Evolutionary conservation across 768 basidiomycete species (phyloP).

Genomic region (Pholiota microspora): DNA sequence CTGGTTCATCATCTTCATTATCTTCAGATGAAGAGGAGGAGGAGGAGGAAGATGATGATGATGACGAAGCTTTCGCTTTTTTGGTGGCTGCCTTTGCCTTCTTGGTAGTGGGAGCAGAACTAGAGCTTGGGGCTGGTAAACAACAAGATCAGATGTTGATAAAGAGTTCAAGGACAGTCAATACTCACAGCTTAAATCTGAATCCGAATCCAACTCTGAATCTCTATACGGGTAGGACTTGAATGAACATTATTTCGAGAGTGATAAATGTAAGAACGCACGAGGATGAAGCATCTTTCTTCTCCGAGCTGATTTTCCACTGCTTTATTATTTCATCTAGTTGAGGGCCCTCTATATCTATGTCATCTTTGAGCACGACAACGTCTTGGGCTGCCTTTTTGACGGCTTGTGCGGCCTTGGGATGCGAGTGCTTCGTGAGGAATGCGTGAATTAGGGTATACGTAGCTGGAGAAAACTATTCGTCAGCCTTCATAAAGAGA

Average conservation of each 20-base stretch:
- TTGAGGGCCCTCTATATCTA: conserved; percentile 44
- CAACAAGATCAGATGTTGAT: conserved; percentile 15
- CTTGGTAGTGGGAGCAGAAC: conserved; percentile 12
- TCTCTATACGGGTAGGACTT: background rate
- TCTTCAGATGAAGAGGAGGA: conserved; percentile 21
- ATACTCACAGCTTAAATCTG: conserved; percentile 21
- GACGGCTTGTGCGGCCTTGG: conserved; percentile 69
- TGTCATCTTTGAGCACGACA: conserved; percentile 57
- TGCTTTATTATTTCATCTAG: conserved; percentile 64
- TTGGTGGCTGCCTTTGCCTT: conserved; percentile 24
- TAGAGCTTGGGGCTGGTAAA: conserved; percentile 14
- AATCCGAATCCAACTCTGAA: conserved; percentile 16
- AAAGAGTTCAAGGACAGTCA: conserved; percentile 24
- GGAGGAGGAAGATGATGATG: conserved; percentile 24
- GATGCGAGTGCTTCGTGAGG: conserved; percentile 60
- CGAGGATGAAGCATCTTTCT: conserved; percentile 17
- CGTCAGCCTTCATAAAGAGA: conserved; percentile 3
- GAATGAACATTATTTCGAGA: background rate
- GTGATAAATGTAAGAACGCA: background rate
- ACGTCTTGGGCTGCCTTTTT: conserved; percentile 69
- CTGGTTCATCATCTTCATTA: background rate
- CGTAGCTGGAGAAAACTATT: conserved; percentile 44
- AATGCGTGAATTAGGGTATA: conserved; percentile 79
- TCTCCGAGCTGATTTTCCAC: conserved; percentile 49
- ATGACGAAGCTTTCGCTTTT: conserved; percentile 22